Evolutionary conservation across 345 rosid genomes (phyloP).

Genomic region (Eucalyptus pumila): DNA sequence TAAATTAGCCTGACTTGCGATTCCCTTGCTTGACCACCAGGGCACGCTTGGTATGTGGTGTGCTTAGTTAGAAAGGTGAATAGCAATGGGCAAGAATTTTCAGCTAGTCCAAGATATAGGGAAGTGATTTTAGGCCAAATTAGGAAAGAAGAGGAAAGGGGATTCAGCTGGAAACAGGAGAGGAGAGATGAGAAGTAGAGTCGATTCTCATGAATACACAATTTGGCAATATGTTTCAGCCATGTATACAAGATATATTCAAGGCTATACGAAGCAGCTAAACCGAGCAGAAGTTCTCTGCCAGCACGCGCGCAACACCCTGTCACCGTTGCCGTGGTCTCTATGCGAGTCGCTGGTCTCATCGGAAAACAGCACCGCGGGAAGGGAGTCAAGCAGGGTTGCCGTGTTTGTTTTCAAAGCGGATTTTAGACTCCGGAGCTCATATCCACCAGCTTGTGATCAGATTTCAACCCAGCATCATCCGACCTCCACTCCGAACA

Average conservation of each 20-base stretch:
- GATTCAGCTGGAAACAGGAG: background rate
- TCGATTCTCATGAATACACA: background rate
- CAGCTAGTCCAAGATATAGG: background rate
- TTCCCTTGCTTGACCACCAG: background rate
- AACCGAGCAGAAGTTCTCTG: background rate
- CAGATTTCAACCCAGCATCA: no score
- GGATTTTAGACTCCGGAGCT: no score
- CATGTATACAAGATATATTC: background rate
- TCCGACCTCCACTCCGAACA: no score
- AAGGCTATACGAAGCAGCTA: background rate
- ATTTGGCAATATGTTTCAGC: no score
- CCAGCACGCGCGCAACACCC: background rate
- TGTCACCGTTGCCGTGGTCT: background rate
- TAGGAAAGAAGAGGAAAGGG: background rate
- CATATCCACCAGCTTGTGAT: no score
- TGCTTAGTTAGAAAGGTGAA: background rate
- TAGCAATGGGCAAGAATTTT: background rate
- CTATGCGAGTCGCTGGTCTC: background rate
- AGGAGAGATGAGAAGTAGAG: background rate
- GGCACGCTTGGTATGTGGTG: background rate
- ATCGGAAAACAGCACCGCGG: background rate
- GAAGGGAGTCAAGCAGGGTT: no score
- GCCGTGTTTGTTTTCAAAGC: no score
- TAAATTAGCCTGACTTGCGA: background rate
- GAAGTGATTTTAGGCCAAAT: background rate